Evolutionary conservation across 768 basidiomycete genomes (phyloP), one percentile per base, ranked within the genome.

Genomic region (Psilocybe tampanensis): DNA sequence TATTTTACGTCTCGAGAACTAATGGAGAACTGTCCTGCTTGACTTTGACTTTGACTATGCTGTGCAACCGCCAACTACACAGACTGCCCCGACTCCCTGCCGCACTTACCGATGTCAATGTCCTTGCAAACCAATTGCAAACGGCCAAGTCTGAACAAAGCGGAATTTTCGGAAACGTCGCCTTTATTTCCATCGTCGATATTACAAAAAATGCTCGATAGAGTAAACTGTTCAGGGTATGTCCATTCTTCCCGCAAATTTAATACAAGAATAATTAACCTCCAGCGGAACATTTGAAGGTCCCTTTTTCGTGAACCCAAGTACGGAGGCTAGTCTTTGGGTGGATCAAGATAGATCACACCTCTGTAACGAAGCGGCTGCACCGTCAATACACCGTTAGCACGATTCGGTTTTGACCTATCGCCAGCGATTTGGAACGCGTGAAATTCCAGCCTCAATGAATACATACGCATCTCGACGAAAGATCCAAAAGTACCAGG

Each of bases 101-200:
- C n/a, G n/a, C n/a, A n/a, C 55, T 60, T 5, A 65, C 66, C 8
- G 69, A 77, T 13, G 66, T 62, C 6, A 58, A 57, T 6, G 55
- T 55, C 3, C 69, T n/a, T n/a, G n/a, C n/a, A n/a, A n/a, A n/a
- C n/a, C n/a, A n/a, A n/a, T n/a, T 84, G 9, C 67, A 75, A 54
- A 57, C 58, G 3, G 68, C 66, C 7, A 81, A 81, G 56, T 32
- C 45, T 2, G 54, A 72, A 15, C 58, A 1, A 1, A 65, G 65
- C 21, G 74, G 61, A 3, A 76, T 81, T 64, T 78, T 62, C 53
- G 78, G 76, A 0, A 76, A 74, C 2, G 77, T 68, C 33, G 62
- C 68, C 17, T 79, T 77, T 43, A 69, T 72, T 15, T 80, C 81
- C 0, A 78, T 83, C 18, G 70, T 83, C 5, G 81, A 82, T 59